These are phyloP conservation scores for Paragyromitra xinjiangensis DNA, from an alignment of 495 filamentous ascomycete genomes.

Conservation along the genomic window DNA sequence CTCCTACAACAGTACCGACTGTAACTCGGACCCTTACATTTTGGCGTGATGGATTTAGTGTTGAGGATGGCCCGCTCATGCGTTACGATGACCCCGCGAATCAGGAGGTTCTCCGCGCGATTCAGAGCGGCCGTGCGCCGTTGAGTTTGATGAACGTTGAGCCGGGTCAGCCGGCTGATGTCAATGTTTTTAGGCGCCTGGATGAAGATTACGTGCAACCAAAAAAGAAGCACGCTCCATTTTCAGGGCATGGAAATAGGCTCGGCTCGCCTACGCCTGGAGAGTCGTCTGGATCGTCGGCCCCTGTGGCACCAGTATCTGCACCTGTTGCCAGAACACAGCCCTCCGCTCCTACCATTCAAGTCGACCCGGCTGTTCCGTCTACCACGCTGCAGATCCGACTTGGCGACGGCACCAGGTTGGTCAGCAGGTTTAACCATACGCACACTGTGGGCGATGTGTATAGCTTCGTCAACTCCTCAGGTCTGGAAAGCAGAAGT, in stretches of 20 bases:
- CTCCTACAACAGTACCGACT: conserved; percentile 64
- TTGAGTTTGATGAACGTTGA: conserved; percentile 87
- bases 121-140: conserved; percentile 85
- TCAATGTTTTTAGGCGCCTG: conserved; percentile 81
- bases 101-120: conserved; percentile 79
- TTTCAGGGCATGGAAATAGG: conserved; percentile 80
- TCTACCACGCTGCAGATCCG: conserved; percentile 83
- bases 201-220: conserved; percentile 81
- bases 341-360: conserved; percentile 61
- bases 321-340: conserved; percentile 60
- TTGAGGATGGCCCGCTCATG: conserved; percentile 92
- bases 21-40: conserved; percentile 78
- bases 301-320: conserved; percentile 57
- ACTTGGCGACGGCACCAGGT: conserved; percentile 85
- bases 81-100: conserved; percentile 89
- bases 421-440: conserved; percentile 90
- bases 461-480: conserved; percentile 80
- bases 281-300: conserved; percentile 58
- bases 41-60: conserved; percentile 92
- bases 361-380: conserved; percentile 79
- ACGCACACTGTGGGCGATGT: conserved; percentile 90
- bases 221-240: conserved; percentile 88
- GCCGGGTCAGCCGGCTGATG: conserved; percentile 85
- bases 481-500: conserved; percentile 67
- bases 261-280: conserved; percentile 91